Conservation (phyloP, 164 flowering plant genomes). For the Tetracentron sinense region DNA sequence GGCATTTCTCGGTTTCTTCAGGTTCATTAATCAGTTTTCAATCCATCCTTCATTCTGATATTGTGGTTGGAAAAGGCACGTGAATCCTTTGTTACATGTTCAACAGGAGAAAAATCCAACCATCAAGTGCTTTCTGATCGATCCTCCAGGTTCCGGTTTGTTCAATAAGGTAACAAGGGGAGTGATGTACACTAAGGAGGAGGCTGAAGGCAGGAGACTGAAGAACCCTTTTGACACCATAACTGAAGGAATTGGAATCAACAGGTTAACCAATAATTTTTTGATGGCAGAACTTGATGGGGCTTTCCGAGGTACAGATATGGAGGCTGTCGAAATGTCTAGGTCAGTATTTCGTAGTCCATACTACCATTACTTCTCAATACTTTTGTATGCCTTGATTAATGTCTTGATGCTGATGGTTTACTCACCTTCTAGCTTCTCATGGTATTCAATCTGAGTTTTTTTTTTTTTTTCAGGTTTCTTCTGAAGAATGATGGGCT, state of each 20-base stretch:
- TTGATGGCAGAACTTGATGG: constrained; percentile 83
- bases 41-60: background rate
- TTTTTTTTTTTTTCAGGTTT: constrained; percentile 44
- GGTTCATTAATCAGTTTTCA: constrained; percentile 30
- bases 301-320: constrained; percentile 83
- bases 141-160: constrained; percentile 97
- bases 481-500: constrained; percentile 90
- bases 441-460: too few relatives aligned
- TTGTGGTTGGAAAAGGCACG: background rate
- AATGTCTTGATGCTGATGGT: too few relatives aligned
- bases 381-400: background rate
- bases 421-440: background rate
- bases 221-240: constrained; percentile 97
- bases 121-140: constrained; percentile 77
- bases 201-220: constrained; percentile 90
- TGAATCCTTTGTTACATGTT: constrained; percentile 10
- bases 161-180: constrained; percentile 95
- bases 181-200: constrained; percentile 91
- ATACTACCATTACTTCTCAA: background rate
- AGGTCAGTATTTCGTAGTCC: constrained; percentile 44
- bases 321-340: constrained; percentile 96
- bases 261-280: constrained; percentile 81
- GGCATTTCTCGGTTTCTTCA: constrained; percentile 82
- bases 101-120: constrained; percentile 67
- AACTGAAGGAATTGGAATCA: constrained; percentile 98